phyloP scores from a whole-genome alignment of 129 eudicot species.

The Saposhnikovia divaricata region DNA sequence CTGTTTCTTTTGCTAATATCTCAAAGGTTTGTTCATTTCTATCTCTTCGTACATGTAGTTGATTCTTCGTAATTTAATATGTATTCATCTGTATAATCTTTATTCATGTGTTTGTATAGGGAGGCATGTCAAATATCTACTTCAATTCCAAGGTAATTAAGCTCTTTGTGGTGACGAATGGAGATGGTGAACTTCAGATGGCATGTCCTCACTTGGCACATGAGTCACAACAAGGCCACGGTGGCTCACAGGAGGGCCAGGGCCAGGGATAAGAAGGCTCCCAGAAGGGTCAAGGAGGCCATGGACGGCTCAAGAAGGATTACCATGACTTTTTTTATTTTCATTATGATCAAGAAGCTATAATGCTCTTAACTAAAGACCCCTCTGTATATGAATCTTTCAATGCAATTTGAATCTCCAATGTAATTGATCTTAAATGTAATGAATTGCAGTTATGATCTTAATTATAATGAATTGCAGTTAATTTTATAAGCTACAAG shows the following conservation, averaged over 20 bases:
- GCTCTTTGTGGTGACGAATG: slow-evolving; percentile 31
- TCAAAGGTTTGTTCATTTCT: slow-evolving; percentile 27
- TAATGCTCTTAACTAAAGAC: too few species aligned
- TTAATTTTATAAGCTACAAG: too few species aligned
- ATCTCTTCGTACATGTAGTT: not conserved
- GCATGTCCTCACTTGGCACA: slow-evolving; percentile 48
- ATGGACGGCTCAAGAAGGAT: too few species aligned
- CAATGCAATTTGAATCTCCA: too few species aligned
- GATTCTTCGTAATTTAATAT: not conserved
- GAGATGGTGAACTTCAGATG: slow-evolving; percentile 59
- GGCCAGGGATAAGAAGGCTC: not conserved
- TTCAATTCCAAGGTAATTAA: slow-evolving; percentile 46
- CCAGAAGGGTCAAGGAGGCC: not conserved
- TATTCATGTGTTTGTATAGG: slow-evolving; percentile 20
- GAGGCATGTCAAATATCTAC: slow-evolving; percentile 43
- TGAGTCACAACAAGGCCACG: not conserved
- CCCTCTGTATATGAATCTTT: too few species aligned
- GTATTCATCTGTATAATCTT: not conserved
- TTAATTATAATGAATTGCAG: too few species aligned
- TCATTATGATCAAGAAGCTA: too few species aligned
- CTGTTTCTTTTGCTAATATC: slow-evolving; percentile 47
- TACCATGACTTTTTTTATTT: too few species aligned
- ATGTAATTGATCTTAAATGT: too few species aligned
- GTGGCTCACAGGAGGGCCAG: not conserved
- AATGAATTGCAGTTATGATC: too few species aligned